These are phyloP conservation scores for Daedaleopsis sinensis DNA, from an alignment of 768 basidiomycete genomes.

Conservation along the genomic window DNA sequence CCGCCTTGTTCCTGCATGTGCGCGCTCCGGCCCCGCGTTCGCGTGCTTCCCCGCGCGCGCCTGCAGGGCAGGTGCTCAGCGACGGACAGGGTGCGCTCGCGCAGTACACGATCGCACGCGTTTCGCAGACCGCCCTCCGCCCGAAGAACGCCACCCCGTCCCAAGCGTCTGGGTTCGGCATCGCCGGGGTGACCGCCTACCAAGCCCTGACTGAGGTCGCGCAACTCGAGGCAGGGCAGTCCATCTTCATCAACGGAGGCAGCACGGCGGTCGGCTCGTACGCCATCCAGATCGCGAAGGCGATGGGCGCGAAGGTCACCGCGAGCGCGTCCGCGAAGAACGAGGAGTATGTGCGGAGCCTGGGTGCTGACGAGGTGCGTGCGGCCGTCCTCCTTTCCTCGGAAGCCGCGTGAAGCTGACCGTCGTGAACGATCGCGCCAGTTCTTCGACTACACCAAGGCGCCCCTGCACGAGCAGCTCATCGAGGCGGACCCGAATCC, in stretches of 20 bases:
- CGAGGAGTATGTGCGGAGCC: conserved; percentile 52
- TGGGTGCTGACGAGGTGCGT: conserved; percentile 70
- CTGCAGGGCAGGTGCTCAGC: conserved; percentile 34
- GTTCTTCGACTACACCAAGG: conserved; percentile 66
- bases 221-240: conserved; percentile 57
- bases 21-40: neutral
- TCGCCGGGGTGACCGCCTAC: conserved; percentile 63
- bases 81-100: conserved; percentile 58
- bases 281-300: conserved; percentile 76
- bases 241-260: conserved; percentile 72
- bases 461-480: conserved; percentile 51
- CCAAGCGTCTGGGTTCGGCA: conserved; percentile 62
- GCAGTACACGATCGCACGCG: conserved; percentile 56
- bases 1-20: neutral
- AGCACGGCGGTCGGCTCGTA: conserved; percentile 68
- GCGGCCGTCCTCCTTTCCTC: neutral
- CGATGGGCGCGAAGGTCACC: conserved; percentile 57
- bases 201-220: conserved; percentile 52
- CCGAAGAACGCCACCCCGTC: conserved; percentile 54
- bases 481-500: conserved; percentile 45
- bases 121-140: conserved; percentile 41
- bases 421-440: neutral
- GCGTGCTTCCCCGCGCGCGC: neutral
- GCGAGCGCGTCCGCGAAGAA: conserved; percentile 65
- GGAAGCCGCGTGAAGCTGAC: neutral